Evolutionary conservation across 768 basidiomycete species (phyloP).

Genomic region (Boletus subcaerulescens): DNA sequence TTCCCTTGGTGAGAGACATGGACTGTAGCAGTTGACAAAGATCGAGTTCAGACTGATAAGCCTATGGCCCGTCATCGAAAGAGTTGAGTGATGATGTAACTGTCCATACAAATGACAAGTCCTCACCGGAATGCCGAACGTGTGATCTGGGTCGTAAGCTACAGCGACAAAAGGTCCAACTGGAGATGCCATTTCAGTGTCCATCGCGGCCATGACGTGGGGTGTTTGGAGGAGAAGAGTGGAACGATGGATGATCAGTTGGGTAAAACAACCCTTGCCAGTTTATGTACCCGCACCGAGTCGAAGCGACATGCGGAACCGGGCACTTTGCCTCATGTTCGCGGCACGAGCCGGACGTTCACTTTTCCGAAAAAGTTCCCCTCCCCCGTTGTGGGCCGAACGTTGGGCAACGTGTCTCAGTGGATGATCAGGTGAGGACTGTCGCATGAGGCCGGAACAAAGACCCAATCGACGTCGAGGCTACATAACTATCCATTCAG

Average conservation of each 20-base stretch:
- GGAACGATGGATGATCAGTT: constrained; percentile 15
- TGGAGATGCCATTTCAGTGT: constrained; percentile 34
- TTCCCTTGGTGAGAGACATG: constrained; percentile 43
- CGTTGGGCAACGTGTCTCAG: too few relatives aligned
- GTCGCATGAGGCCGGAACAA: neutral
- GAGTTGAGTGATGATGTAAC: constrained; percentile 1
- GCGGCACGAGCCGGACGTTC: constrained; percentile 13
- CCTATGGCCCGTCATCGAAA: constrained; percentile 15
- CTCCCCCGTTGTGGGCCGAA: constrained; percentile 11
- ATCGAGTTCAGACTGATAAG: constrained; percentile 38
- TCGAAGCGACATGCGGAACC: constrained; percentile 24
- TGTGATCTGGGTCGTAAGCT: constrained; percentile 16
- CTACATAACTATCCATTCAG: too few relatives aligned
- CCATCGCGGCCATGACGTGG: constrained; percentile 24
- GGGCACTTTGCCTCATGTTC: constrained; percentile 31
- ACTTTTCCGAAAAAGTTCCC: constrained; percentile 1
- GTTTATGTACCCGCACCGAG: constrained; percentile 24
- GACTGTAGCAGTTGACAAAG: constrained; percentile 52
- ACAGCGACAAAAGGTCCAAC: constrained; percentile 27
- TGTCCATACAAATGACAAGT: neutral
- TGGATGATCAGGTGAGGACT: neutral
- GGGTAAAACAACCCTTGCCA: constrained; percentile 4
- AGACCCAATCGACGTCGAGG: neutral
- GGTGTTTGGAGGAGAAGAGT: neutral
- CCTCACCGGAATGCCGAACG: constrained; percentile 24